Conservation (phyloP, 2,329 filamentous ascomycete species). For the Aspergillus spinulosporus region DNA sequence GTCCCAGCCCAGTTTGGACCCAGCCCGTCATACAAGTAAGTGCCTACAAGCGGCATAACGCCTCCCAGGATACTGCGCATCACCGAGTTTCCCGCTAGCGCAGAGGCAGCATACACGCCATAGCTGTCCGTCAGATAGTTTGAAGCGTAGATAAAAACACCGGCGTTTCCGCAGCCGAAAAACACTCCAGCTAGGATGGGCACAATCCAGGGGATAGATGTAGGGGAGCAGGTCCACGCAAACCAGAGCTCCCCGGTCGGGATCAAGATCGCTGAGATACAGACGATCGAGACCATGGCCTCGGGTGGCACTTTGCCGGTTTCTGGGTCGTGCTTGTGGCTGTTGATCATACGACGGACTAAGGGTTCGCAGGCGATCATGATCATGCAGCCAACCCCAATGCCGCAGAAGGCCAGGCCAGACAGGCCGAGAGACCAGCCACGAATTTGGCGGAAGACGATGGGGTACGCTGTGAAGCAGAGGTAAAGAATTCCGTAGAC, state of each 20-base stretch:
- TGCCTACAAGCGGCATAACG: conserved; percentile 72
- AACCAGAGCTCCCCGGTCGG: conserved; percentile 82
- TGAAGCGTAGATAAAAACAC: conserved; percentile 77
- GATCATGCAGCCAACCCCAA: conserved; percentile 58
- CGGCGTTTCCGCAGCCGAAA: conserved; percentile 74
- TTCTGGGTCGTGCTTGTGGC: conserved; percentile 69
- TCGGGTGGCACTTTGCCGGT: conserved; percentile 76
- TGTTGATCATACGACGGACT: conserved; percentile 74
- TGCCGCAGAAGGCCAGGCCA: conserved; percentile 76
- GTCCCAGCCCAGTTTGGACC: conserved; percentile 79
- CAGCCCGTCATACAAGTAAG: conserved; percentile 67
- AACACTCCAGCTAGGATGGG: conserved; percentile 76
- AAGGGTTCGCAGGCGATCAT: conserved; percentile 63
- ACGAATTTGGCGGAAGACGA: conserved; percentile 73
- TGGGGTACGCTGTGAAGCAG: conserved; percentile 86
- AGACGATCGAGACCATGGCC: conserved; percentile 77
- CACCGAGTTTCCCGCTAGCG: conserved; percentile 77
- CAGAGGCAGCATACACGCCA: conserved; percentile 77
- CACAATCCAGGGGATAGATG: conserved; percentile 75
- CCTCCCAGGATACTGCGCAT: conserved; percentile 72
- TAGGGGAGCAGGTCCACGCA: conserved; percentile 80
- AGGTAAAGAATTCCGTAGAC: conserved; percentile 86
- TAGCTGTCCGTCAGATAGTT: conserved; percentile 81
- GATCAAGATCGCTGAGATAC: conserved; percentile 71
- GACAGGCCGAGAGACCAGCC: conserved; percentile 74